These are phyloP conservation scores for Lasiodiplodia hormozganensis DNA, from an alignment of 2,329 filamentous ascomycete genomes.

Conservation along the genomic window DNA sequence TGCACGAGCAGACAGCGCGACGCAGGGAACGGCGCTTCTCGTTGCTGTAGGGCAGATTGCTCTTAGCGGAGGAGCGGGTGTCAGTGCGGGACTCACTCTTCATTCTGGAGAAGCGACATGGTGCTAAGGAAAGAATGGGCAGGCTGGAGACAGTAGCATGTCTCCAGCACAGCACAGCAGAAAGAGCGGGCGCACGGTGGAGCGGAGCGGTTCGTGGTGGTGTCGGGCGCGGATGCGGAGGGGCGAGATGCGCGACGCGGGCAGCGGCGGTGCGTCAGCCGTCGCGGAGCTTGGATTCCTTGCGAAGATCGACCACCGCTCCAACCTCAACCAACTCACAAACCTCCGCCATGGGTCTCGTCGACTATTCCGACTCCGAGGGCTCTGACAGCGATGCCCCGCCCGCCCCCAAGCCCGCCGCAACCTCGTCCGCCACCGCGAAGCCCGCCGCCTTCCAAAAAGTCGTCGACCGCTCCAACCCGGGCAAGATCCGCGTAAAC, in stretches of 20 bases:
- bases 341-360: constrained; percentile 69
- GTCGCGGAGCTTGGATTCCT: constrained; percentile 17
- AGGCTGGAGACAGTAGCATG: constrained; percentile 6
- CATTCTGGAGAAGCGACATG: constrained; percentile 55
- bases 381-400: constrained; percentile 66
- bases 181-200: not conserved
- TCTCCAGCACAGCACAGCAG: not conserved
- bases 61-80: constrained; percentile 29
- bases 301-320: not conserved
- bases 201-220: constrained; percentile 1
- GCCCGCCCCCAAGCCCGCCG: constrained; percentile 41
- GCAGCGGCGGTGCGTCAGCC: constrained; percentile 21
- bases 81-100: constrained; percentile 45
- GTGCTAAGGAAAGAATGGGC: constrained; percentile 19
- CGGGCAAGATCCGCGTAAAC: constrained; percentile 83
- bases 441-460: constrained; percentile 73
- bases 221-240: constrained; percentile 15
- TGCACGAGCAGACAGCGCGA: not conserved
- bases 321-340: constrained; percentile 5
- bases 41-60: not conserved
- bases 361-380: constrained; percentile 84
- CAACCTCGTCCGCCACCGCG: constrained; percentile 39
- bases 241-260: constrained; percentile 26
- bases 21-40: too few relatives aligned
- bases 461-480: constrained; percentile 80